A percentile compares a stretch with the other conserved stretches of the same genome.
Evolutionary conservation across 192 early-diverging fungal species (phyloP).

Genomic region (Oehlia diaphana): DNA sequence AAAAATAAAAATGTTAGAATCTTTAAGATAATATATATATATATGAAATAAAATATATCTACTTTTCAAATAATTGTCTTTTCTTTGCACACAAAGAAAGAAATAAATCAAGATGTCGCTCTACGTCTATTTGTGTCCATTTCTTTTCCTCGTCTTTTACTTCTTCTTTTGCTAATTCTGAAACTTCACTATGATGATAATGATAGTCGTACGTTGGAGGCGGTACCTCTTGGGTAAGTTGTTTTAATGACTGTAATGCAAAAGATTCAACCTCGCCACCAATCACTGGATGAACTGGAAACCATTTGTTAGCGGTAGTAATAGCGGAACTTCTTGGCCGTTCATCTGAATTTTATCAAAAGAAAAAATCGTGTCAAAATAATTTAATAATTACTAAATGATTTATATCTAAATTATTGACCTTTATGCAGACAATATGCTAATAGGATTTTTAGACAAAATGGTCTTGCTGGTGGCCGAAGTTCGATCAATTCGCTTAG

Average conservation of each 20-base stretch:
- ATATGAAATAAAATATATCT: slow-evolving; percentile 31
- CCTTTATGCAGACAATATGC: slow-evolving; percentile 51
- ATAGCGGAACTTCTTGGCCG: slow-evolving; percentile 60
- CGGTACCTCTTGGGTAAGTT: slow-evolving; percentile 14
- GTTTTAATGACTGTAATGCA: slow-evolving; percentile 37
- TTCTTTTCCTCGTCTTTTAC: slow-evolving; percentile 28
- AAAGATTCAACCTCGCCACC: slow-evolving; percentile 45
- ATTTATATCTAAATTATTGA: slow-evolving; percentile 16
- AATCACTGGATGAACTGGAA: slow-evolving; percentile 52
- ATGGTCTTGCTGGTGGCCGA: slow-evolving; percentile 55
- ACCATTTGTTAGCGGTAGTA: slow-evolving; percentile 57
- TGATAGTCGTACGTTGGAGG: slow-evolving; percentile 23
- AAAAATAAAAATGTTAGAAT: not conserved
- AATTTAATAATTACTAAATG: not conserved
- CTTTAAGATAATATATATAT: not conserved
- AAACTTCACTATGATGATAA: slow-evolving; percentile 21
- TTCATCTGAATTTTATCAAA: not conserved
- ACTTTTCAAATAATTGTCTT: slow-evolving; percentile 65
- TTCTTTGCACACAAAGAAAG: slow-evolving; percentile 77
- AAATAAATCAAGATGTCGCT: slow-evolving; percentile 69
- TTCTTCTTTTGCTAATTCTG: slow-evolving; percentile 2
- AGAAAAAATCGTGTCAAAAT: not conserved
- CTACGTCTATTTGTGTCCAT: slow-evolving; percentile 64
- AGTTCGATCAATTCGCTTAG: slow-evolving; percentile 59
- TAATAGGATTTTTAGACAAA: slow-evolving; percentile 57